Conservation (phyloP, 225 moss, liverwort and hornwort species). For the Pseudoscleropodium purum region DNA sequence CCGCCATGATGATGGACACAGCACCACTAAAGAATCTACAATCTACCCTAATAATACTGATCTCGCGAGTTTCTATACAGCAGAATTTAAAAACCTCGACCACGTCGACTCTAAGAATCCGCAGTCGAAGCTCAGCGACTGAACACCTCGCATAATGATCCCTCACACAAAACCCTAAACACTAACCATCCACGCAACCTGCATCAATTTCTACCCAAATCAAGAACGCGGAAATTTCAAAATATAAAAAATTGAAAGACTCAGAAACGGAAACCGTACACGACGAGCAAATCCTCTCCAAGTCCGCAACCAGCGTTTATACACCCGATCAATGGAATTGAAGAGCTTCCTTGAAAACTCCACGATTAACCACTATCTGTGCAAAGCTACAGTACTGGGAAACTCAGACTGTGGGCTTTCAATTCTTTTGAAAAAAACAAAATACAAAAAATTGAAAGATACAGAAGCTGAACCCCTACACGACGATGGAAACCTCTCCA, state of each 20-base stretch:
- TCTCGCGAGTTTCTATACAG: background rate
- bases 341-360: background rate
- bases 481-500: background rate
- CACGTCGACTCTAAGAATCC: background rate
- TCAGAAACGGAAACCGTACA: background rate
- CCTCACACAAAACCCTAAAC: background rate
- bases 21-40: background rate
- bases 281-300: background rate
- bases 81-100: background rate
- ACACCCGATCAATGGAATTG: background rate
- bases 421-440: background rate
- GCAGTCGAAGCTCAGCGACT: background rate
- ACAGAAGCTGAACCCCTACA: background rate
- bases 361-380: no score
- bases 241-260: background rate
- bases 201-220: background rate
- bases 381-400: background rate
- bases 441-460: background rate
- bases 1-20: background rate
- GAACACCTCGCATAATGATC: background rate
- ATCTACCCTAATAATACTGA: background rate
- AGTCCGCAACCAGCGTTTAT: background rate
- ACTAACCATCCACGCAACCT: background rate
- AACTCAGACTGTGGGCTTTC: background rate
- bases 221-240: background rate